Base-by-base conservation (phyloP, 2,329 filamentous ascomycete genomes). In the Helotiales sp. region DNA sequence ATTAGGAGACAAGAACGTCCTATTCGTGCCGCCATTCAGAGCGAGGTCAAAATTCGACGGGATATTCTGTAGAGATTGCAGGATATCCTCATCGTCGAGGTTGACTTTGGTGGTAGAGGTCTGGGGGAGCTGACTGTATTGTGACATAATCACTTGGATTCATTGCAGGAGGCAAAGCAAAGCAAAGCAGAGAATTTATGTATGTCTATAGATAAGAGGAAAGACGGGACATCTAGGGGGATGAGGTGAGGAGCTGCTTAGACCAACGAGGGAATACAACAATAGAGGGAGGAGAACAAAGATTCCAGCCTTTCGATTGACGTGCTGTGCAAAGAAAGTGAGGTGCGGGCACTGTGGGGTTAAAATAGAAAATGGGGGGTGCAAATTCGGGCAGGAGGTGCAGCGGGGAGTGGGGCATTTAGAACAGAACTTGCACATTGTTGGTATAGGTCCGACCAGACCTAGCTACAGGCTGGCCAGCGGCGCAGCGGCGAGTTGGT, bases 31-130 rank as follows among this genome's bases (percentile, higher is more conserved):
- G 58, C 62, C 61, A 63, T 71, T 60, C 27, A 64, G 56, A 44
- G 61, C 69, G 27, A 68, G 46, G 4, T 69, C 65, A 24, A 71
- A 64, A 24, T 63, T 63, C 15, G 66, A 69, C 13, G 67, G 63
- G 27, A 64, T 58, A 24, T 70, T 66, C 25, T 67, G 62, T 13
- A 67, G 54, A 31, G 58, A 57, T 15, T 65, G 57, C 10, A 63
- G 47, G 42, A 66, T 59, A 30, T 67, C 61, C 29, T 67, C 40
- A 25, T 67, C 62, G 42, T 69, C 65, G 13, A 49, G 36, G 30
- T 13, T 33, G 50, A 38, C 31, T 36, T 58, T 59, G 17, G 27
- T 33, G 27, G 27, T 38, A 51, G 42, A 33, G 51, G 52, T 61
- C 50, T 59, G 55, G 40, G 59, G 62, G 44, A 49, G 57, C 29